A percentile compares a stretch with the other conserved stretches of the same genome.
Conservation (phyloP, 164 flowering plant species). For the Amborella trichopoda region DNA sequence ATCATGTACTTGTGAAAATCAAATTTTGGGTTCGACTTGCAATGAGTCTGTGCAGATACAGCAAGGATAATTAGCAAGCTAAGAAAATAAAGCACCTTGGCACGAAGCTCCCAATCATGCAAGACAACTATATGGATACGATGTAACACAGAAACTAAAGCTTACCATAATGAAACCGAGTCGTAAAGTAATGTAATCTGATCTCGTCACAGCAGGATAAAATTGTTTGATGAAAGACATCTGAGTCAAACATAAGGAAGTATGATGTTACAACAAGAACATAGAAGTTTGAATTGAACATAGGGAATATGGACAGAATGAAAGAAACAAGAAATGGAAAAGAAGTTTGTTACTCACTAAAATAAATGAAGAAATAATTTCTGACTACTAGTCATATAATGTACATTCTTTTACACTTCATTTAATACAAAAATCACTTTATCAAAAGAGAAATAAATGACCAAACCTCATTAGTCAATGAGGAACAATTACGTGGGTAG, state of each 20-base stretch:
- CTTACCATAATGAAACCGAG: constrained; percentile 32
- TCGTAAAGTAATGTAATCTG: constrained; percentile 52
- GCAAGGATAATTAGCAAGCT: neutral
- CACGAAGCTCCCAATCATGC: neutral
- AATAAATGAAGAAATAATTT: too few relatives aligned
- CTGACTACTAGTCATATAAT: too few relatives aligned
- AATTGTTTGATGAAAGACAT: constrained; percentile 61
- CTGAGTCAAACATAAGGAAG: constrained; percentile 25
- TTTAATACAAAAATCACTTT: too few relatives aligned
- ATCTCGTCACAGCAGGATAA: constrained; percentile 54
- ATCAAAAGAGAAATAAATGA: too few relatives aligned
- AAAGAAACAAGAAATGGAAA: too few relatives aligned
- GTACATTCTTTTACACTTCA: too few relatives aligned
- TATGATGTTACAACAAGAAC: too few relatives aligned
- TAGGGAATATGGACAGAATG: too few relatives aligned
- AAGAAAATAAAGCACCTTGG: neutral
- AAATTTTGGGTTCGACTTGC: constrained; percentile 11
- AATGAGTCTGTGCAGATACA: constrained; percentile 2
- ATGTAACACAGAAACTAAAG: neutral
- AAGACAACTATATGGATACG: neutral
- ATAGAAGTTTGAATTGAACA: too few relatives aligned
- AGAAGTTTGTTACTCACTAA: too few relatives aligned
- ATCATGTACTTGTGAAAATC: constrained; percentile 13
- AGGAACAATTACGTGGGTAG: too few relatives aligned
- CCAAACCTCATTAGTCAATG: too few relatives aligned